Evolutionary conservation across 208 protist species (phyloP), one percentile per base, ranked within the genome.

Genomic region (Blechomonas ayalai): DNA sequence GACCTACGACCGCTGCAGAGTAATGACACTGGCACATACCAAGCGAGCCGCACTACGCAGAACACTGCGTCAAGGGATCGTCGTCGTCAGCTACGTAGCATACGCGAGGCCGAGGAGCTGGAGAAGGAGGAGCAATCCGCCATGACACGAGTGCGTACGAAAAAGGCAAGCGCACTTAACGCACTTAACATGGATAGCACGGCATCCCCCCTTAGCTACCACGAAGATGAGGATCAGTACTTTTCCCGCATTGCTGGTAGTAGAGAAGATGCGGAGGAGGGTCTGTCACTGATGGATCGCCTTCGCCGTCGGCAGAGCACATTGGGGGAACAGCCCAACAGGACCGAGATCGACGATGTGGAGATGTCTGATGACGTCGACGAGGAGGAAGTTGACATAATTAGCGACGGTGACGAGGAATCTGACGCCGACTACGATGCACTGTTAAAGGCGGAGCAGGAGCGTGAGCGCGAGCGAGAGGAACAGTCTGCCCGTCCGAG

Each of bases 171-270:
- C 0, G 42, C 50, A 25, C 65, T 81, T 10, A 69, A 79, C 50
- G 70, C 50, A 13, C 33, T 74, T 34, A 50, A 67, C 58, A 37
- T 49, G 18, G 71, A 61, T 37, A 59, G 65, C 15, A 68, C 61
- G 4, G 65, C 82, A 24, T 69, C 77, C 10, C 77, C 82, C 7
- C 56, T 88, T 15, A 69, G 68, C 32, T 94, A 94, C 63, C 73
- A 75, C 25, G 82, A 95, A 68, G 82, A 91, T 46, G 86, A 89
- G 40, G 86, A 95, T 40, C 86, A 95, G 64, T 95, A 86, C 67
- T 91, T 95, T 50, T 55, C 73, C n/a, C 79, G 77, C 47, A 46
- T 95, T n/a, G 43, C 72, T n/a, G 69, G 48, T 27, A 60, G 43
- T 35, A 62, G 40, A 16, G 57, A 58, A 15, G 71, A 77, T 16